Conservation (phyloP, 2,329 filamentous ascomycete genomes). For the Epichloe festucae region DNA sequence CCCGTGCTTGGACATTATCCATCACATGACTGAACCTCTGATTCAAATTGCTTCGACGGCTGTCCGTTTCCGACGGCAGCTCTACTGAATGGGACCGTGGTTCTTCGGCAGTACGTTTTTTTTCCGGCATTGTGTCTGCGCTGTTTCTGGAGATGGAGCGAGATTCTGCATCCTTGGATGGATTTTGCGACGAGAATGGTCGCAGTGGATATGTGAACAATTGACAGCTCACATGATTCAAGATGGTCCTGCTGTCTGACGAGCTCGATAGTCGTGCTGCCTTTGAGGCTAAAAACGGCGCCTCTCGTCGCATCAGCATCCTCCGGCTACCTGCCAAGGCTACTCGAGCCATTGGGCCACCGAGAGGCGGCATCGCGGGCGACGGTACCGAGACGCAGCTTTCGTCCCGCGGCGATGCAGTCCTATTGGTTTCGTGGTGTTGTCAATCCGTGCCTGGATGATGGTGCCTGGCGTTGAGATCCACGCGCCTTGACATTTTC, state of each 20-base stretch:
- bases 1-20: constrained; percentile 77
- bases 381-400: not conserved
- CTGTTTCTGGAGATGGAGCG: not conserved
- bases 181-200: constrained; percentile 16
- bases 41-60: constrained; percentile 20
- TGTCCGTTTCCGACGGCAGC: constrained; percentile 21
- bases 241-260: not conserved
- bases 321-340: constrained; percentile 17
- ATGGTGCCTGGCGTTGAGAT: not conserved
- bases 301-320: constrained; percentile 10
- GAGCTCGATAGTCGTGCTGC: not conserved
- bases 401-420: not conserved
- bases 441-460: not conserved
- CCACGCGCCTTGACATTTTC: not conserved
- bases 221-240: not conserved
- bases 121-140: not conserved
- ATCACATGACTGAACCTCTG: constrained; percentile 43
- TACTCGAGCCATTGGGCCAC: constrained; percentile 18
- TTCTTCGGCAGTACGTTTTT: constrained; percentile 1
- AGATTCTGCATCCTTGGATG: constrained; percentile 8
- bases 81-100: constrained; percentile 6
- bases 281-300: not conserved
- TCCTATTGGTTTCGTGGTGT: not conserved
- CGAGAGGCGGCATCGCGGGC: constrained; percentile 22
- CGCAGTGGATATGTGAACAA: constrained; percentile 6